Base-by-base conservation (phyloP, 176 grass and related monocot genomes). In the Triticum turgidum region DNA sequence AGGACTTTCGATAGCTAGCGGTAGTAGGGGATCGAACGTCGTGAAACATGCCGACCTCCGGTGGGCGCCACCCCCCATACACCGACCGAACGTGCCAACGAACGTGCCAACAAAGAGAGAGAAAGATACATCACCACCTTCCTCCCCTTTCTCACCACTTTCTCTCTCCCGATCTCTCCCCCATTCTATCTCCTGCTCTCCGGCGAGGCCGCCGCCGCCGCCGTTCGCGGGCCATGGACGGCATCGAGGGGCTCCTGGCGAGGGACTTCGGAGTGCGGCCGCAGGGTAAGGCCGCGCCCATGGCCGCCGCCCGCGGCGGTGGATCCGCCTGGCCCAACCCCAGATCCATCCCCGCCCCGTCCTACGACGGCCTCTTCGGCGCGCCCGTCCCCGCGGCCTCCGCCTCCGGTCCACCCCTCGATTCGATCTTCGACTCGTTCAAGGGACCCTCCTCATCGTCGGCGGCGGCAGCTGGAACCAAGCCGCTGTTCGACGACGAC, bases 221-320 rank as follows among this genome's bases (percentile, higher is more conserved):
- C 29, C 4, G 65, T 42, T 76, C 83, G 24, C 41, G 10, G 35
- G 21, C 84, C 80, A 97, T 94, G 95, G 95, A 97, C 30, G 95
- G 91, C 49, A 92, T 94, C 89, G 87, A 93, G 87, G 95, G 95
- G 18, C 77, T 94, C 34, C 88, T 94, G 30, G 88, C 92, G 37
- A 83, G 83, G 32, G 90, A 97, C 82, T 97, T 97, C 59, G 90
- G 95, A 44, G 78, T 97, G 88, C 90, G 89, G n/a, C 95, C 79
- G 11, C 86, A 90, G 87, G 95, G 92, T 47, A 97, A 94, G 89
- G 84, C 82, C 7, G 90, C 85, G 2, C 94, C 89, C 85, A 95
- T 91, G 92, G 64, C 91, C 37, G 30, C 90, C 25, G 80, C 92
- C 74, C 81, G 78, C 76, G 76, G 87, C 49, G 42, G 82, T 82